phyloP scores from a whole-genome alignment of 192 early-diverging fungal genomes.

The Spizellomyces sp. region DNA sequence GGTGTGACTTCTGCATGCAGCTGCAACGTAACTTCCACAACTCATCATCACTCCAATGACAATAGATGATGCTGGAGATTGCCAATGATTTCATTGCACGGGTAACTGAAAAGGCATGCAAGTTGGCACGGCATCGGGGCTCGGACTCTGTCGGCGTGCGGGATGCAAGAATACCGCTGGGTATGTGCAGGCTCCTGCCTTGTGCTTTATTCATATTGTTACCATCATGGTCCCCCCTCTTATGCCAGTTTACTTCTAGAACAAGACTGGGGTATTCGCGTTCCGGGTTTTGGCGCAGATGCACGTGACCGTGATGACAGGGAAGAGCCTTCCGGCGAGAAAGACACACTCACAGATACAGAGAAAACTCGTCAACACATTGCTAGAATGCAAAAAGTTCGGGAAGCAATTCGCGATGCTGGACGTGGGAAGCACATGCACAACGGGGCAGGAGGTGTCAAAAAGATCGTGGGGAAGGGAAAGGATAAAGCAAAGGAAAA shows the following conservation, averaged over 20 bases:
- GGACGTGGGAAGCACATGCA: neutral
- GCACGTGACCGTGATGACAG: neutral
- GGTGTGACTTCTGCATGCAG: constrained; percentile 3
- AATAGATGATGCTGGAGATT: constrained; percentile 39
- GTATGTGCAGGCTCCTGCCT: constrained; percentile 15
- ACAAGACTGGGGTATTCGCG: constrained; percentile 35
- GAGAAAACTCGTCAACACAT: constrained; percentile 12
- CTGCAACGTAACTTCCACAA: neutral
- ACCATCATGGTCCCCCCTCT: neutral
- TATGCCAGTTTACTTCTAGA: constrained; percentile 16
- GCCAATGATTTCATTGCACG: constrained; percentile 35
- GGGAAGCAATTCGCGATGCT: constrained; percentile 15
- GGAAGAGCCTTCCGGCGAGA: neutral
- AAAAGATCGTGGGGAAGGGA: too few relatives aligned
- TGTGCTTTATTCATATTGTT: neutral
- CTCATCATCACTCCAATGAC: neutral
- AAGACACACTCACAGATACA: neutral
- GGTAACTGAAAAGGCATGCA: constrained; percentile 23
- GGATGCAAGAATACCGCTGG: constrained; percentile 38
- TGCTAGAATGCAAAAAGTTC: constrained; percentile 5
- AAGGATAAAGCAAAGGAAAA: too few relatives aligned
- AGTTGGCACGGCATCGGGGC: constrained; percentile 33
- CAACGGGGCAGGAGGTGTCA: too few relatives aligned
- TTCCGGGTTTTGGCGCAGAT: constrained; percentile 37
- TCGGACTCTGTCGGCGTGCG: constrained; percentile 24